These are phyloP conservation scores for Blepharisma japonicum DNA, from an alignment of 73 alveolate species.

Conservation along the genomic window DNA sequence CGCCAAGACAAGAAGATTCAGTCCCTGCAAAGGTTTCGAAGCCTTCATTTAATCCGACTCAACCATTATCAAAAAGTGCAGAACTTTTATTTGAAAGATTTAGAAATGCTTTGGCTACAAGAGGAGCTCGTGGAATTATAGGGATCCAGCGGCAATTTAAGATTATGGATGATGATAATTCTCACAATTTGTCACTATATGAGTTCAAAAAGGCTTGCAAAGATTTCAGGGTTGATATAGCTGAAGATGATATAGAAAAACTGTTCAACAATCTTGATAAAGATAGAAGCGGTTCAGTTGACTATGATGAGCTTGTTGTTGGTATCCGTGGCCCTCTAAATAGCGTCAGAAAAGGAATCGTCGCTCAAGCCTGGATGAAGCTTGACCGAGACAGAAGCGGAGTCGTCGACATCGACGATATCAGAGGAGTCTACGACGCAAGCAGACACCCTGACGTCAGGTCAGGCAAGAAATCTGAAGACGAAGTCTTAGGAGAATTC, in stretches of 20 bases:
- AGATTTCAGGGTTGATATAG: slow-evolving; percentile 30
- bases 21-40: no score
- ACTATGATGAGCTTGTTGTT: slow-evolving; percentile 4
- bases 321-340: slow-evolving; percentile 12
- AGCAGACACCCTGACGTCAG: not conserved
- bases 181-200: slow-evolving; percentile 17
- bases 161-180: slow-evolving; percentile 44
- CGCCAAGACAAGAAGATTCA: not conserved
- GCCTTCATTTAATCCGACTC: no score
- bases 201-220: slow-evolving; percentile 36
- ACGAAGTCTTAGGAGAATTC: not conserved
- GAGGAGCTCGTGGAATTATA: slow-evolving; percentile 61
- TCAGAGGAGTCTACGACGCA: slow-evolving; percentile 20
- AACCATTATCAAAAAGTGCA: not conserved
- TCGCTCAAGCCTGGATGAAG: not conserved
- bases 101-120: slow-evolving; percentile 41
- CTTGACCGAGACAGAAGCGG: slow-evolving; percentile 17
- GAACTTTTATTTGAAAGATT: slow-evolving; percentile 32
- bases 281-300: slow-evolving; percentile 18
- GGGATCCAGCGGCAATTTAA: slow-evolving; percentile 56
- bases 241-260: slow-evolving; percentile 3
- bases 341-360: not conserved
- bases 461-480: not conserved
- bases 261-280: not conserved
- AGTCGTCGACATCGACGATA: not conserved